phyloP scores from a whole-genome alignment of 345 rosid genomes.

The Capsella bursapastoris region DNA sequence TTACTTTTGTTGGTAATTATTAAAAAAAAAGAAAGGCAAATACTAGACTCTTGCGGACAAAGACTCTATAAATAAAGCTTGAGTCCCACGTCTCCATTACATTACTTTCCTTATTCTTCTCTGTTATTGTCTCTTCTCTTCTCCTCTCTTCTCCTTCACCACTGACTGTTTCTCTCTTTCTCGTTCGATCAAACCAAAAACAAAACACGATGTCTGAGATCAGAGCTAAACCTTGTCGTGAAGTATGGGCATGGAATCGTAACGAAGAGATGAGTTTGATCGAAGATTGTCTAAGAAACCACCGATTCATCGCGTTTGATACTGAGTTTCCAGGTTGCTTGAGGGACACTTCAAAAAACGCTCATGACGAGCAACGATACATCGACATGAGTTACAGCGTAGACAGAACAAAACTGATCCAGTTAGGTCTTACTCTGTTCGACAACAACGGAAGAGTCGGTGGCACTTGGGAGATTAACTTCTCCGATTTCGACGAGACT shows the following conservation, averaged over 20 bases:
- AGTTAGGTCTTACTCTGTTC: constrained; percentile 32
- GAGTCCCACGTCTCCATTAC: neutral
- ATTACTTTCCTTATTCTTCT: neutral
- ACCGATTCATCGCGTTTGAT: neutral
- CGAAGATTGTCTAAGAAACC: neutral
- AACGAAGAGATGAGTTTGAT: constrained; percentile 1
- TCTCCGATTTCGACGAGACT: neutral
- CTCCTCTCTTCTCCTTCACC: too few relatives aligned
- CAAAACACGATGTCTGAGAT: neutral
- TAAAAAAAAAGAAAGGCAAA: neutral
- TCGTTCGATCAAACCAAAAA: neutral
- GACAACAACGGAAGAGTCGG: neutral
- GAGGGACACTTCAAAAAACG: neutral
- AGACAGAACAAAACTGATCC: constrained; percentile 19
- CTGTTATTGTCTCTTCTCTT: too few relatives aligned
- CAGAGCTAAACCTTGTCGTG: neutral
- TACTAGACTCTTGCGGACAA: neutral
- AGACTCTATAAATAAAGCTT: neutral
- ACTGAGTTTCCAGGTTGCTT: constrained; percentile 21
- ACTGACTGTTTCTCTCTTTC: too few relatives aligned
- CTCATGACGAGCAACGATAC: neutral
- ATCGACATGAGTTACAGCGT: constrained; percentile 16
- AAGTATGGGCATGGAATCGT: neutral
- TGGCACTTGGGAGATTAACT: constrained; percentile 17
- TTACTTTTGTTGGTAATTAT: too few relatives aligned